These are phyloP conservation scores for Besnoitia besnoiti DNA, from an alignment of 169 alveolate species.

Conservation along the genomic window DNA sequence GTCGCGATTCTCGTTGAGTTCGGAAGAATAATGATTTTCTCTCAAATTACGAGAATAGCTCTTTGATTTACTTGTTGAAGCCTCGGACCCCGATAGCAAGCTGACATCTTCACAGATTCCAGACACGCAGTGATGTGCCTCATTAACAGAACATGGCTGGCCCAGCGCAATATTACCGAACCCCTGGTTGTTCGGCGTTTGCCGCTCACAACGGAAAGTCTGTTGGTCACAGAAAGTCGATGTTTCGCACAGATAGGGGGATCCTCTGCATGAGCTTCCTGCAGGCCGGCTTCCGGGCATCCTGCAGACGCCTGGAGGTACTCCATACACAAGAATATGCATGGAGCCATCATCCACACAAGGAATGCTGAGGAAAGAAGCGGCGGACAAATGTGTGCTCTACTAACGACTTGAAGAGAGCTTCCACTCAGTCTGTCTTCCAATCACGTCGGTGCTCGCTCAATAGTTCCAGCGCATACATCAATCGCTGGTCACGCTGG, in stretches of 20 bases:
- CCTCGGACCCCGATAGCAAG: neutral
- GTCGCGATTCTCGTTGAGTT: neutral
- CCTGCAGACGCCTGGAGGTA: neutral
- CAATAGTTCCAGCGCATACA: too few relatives aligned
- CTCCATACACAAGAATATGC: neutral
- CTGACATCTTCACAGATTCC: conserved; percentile 1
- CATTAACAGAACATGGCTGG: neutral
- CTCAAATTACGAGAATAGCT: neutral
- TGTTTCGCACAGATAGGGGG: neutral
- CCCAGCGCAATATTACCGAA: neutral
- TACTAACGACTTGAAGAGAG: too few relatives aligned
- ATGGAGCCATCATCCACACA: too few relatives aligned
- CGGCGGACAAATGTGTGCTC: too few relatives aligned
- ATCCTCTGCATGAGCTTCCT: conserved; percentile 2
- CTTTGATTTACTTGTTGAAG: neutral
- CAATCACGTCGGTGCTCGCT: too few relatives aligned
- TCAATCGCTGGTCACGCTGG: too few relatives aligned
- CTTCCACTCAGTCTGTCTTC: too few relatives aligned
- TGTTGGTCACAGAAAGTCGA: neutral
- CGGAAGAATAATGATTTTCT: neutral
- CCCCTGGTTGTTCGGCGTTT: neutral
- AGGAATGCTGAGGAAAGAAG: too few relatives aligned
- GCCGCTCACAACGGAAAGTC: neutral
- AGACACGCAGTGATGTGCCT: neutral
- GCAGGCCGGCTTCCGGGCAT: conserved; percentile 22